Evolutionary conservation across 306 rosid genomes (phyloP).

Genomic region (Castanea sativa): DNA sequence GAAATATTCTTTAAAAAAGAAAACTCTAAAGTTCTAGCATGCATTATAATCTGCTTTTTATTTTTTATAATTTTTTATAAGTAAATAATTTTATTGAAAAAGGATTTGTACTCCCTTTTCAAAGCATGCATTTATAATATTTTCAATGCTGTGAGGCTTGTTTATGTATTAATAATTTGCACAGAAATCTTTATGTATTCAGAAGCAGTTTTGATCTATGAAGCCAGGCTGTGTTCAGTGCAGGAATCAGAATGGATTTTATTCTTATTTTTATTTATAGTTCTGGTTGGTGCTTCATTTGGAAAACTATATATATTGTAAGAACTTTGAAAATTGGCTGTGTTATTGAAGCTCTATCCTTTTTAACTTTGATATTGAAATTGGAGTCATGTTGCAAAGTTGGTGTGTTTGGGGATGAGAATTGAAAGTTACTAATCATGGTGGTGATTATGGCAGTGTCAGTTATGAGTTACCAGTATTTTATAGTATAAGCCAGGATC

Average conservation of each 20-base stretch:
- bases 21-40: neutral
- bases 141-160: neutral
- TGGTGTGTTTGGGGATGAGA: neutral
- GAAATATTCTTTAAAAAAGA: neutral
- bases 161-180: neutral
- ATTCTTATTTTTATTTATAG: neutral
- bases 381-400: neutral
- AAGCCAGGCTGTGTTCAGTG: neutral
- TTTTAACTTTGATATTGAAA: neutral
- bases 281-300: neutral
- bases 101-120: no score
- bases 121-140: no score
- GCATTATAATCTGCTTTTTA: neutral
- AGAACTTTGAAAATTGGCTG: neutral
- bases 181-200: neutral
- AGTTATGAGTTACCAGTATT: neutral
- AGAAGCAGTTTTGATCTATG: neutral
- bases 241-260: neutral
- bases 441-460: neutral
- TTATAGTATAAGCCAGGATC: neutral
- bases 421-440: neutral
- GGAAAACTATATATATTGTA: neutral
- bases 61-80: no score
- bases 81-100: no score
- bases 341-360: neutral